Conservation (phyloP, 1,139 yeast genomes). For the Yamadazyma friedrichii region DNA sequence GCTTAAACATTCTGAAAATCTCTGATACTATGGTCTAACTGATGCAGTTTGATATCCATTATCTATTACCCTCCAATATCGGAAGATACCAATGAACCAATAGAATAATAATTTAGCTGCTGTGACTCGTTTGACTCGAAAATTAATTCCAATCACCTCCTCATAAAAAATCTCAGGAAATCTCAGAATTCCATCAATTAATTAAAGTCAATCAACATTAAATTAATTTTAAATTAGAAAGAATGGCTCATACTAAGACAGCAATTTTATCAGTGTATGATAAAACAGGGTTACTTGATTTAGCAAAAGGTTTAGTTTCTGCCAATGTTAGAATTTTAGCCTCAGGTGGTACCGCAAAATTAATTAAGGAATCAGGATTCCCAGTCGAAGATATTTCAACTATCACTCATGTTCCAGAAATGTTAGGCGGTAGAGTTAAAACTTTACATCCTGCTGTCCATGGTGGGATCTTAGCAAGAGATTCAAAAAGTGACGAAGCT, state of each 20-base stretch:
- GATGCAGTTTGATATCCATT: too few species aligned
- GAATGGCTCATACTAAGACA: slow-evolving; percentile 47
- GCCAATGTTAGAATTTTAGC: slow-evolving; percentile 91
- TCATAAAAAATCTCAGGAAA: slow-evolving; percentile 3
- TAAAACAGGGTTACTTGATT: slow-evolving; percentile 92
- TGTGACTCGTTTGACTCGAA: slow-evolving; percentile 1
- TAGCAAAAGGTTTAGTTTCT: slow-evolving; percentile 89
- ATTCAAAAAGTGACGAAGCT: slow-evolving; percentile 83
- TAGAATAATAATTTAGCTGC: too few species aligned
- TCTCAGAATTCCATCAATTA: neutral
- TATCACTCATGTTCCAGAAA: slow-evolving; percentile 97
- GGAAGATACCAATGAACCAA: too few species aligned
- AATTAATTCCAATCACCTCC: neutral
- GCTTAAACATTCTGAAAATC: too few species aligned
- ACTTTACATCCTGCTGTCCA: slow-evolving; percentile 98
- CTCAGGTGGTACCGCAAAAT: slow-evolving; percentile 94
- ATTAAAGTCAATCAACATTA: neutral
- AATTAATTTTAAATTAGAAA: slow-evolving; percentile 1
- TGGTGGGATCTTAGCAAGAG: slow-evolving; percentile 96
- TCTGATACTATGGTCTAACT: too few species aligned
- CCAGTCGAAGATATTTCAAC: slow-evolving; percentile 94
- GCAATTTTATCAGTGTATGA: slow-evolving; percentile 97
- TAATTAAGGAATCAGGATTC: slow-evolving; percentile 96
- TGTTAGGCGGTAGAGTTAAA: slow-evolving; percentile 98
- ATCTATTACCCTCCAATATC: too few species aligned